These are phyloP conservation scores for Xylaria bambusicola DNA, from an alignment of 495 filamentous ascomycete species.

Conservation along the genomic window DNA sequence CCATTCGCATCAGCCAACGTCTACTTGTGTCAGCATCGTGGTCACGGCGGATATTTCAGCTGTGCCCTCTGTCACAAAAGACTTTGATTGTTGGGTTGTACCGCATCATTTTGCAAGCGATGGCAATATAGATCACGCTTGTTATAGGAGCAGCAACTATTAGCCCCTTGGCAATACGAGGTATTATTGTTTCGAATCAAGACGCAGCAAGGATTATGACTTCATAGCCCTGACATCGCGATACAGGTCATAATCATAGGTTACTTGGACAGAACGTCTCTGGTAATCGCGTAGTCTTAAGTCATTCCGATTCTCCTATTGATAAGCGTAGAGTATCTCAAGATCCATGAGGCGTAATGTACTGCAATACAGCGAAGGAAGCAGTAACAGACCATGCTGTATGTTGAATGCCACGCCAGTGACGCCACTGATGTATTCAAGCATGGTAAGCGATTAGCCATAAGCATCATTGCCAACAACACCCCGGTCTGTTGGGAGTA, in stretches of 20 bases:
- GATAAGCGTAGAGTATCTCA: no score
- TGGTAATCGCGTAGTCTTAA: no score
- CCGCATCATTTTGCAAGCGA: neutral
- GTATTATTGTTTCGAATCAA: neutral
- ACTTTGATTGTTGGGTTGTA: neutral
- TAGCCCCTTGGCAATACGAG: neutral
- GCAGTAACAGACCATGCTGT: no score
- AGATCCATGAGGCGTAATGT: no score
- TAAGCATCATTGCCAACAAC: neutral
- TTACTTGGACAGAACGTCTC: no score
- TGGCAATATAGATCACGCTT: neutral
- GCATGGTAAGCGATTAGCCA: neutral
- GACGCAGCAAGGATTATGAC: neutral
- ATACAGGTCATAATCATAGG: no score
- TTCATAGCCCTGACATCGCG: no score
- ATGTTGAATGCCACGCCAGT: no score
- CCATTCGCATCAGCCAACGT: neutral
- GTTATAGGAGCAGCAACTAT: neutral
- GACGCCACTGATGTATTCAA: conserved; percentile 3
- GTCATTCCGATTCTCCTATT: no score
- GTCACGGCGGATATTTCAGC: neutral
- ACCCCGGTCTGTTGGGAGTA: neutral
- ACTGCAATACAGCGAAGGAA: no score
- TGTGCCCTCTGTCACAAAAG: neutral
- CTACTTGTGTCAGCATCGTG: neutral